phyloP scores from a whole-genome alignment of 306 rosid genomes.

The Chamaecrista fasciculata region DNA sequence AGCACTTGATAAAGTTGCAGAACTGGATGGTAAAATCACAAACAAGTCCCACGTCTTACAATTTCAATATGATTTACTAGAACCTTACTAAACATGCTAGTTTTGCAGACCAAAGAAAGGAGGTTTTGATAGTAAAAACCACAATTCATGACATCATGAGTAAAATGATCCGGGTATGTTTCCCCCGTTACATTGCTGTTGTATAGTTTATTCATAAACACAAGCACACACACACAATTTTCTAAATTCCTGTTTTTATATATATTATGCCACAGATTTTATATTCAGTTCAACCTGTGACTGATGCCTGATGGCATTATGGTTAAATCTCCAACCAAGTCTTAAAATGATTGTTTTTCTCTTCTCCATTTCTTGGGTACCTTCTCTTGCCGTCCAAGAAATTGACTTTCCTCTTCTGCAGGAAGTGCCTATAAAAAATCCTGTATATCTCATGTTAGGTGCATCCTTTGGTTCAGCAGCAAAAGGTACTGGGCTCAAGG shows the following conservation, averaged over 20 bases:
- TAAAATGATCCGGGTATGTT: conserved; percentile 77
- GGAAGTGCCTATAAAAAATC: conserved; percentile 88
- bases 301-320: background rate
- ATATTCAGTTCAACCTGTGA: background rate
- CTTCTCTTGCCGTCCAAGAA: conserved; percentile 10
- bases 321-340: background rate
- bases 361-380: background rate
- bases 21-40: conserved; percentile 73
- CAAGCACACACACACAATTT: background rate
- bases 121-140: conserved; percentile 86
- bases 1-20: conserved; percentile 92
- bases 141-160: conserved; percentile 93
- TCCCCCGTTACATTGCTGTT: background rate
- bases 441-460: conserved; percentile 93
- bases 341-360: background rate
- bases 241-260: background rate
- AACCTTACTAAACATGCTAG: conserved; percentile 31
- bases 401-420: conserved; percentile 50
- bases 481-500: conserved; percentile 98
- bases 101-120: conserved; percentile 81
- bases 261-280: background rate
- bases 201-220: background rate
- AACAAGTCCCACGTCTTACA: conserved; percentile 12
- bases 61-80: conserved; percentile 19
- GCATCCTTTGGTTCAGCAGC: conserved; percentile 98